Evolutionary conservation across 495 filamentous ascomycete genomes (phyloP).

Genomic region (Penicillium verhagenii): DNA sequence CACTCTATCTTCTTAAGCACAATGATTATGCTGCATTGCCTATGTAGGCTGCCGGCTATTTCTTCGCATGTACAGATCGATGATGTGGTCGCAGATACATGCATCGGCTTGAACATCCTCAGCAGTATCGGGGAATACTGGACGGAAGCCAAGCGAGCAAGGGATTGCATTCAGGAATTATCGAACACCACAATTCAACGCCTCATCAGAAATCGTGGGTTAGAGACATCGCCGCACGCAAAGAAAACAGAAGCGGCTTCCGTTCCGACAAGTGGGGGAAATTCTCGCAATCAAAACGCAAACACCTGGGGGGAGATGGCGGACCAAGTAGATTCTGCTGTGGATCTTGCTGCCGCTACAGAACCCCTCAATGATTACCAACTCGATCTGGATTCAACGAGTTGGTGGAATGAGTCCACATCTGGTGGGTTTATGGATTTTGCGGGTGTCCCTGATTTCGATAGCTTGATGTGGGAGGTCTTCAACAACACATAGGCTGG

Average conservation of each 20-base stretch:
- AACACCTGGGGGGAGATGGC: background rate
- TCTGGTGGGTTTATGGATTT: slow-evolving; percentile 30
- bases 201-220: slow-evolving; percentile 29
- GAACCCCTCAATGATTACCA: slow-evolving; percentile 13
- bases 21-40: slow-evolving; percentile 41
- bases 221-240: slow-evolving; percentile 5
- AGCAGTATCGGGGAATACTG: slow-evolving; percentile 50
- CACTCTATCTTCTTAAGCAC: slow-evolving; percentile 43
- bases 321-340: slow-evolving; percentile 8
- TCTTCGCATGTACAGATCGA: slow-evolving; percentile 36
- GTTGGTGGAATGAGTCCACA: slow-evolving; percentile 29
- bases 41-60: slow-evolving; percentile 38
- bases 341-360: slow-evolving; percentile 7
- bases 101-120: slow-evolving; percentile 40
- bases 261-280: background rate
- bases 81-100: slow-evolving; percentile 36
- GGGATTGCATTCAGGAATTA: slow-evolving; percentile 44
- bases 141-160: slow-evolving; percentile 40
- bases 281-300: background rate
- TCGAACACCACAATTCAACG: slow-evolving; percentile 38
- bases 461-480: slow-evolving; percentile 35
- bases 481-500: slow-evolving; percentile 19
- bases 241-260: background rate
- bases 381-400: slow-evolving; percentile 14
- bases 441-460: slow-evolving; percentile 33